Base-by-base conservation (phyloP, 805 yeast genomes). In the Spathaspora girioi region DNA sequence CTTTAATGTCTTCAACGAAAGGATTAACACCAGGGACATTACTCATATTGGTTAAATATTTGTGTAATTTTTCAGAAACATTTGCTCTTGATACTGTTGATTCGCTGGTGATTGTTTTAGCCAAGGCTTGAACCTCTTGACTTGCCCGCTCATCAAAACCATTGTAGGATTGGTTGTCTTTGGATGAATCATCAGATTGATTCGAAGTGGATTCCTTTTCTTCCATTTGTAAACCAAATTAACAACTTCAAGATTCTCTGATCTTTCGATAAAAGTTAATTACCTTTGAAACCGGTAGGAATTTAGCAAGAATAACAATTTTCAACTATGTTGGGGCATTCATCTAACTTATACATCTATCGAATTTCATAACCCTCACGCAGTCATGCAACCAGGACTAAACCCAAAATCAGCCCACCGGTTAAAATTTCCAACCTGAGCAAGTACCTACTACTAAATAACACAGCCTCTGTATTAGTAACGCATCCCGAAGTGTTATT, bases 11-110 rank as follows among this genome's bases (percentile, higher is more conserved):
- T n/a, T 53, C 57, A 11, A 48, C 55, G 48, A 61, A 72, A 1
- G 83, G 78, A 43, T 59, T 58, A 1, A 71, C 63, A 51, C 84
- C 84, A 0, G 82, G 82, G 26, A 78, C 80, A 48, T 70, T 71
- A 2, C 81, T 75, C 81, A 81, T 76, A 50, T 79, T 73, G 2
- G 82, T 68, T 54, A 82, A 65, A 44, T 72, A 72, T 48, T 61
- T 63, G 51, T 65, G 57, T 50, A 73, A 63, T 70, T 9, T 56
- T 14, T 35, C 40, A 15, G 68, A 68, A 49, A 66, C 73, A 5
- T 58, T 50, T 19, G 50, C 50, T 20, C 43, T 49, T 43, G 50
- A 54, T 9, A 18, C 51, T 41, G 41, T 45, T 15, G 58, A 50
- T 7, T 49, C 56, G 31, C 58, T 56, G 17, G 75, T 65, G 38